Evolutionary conservation across 2,329 filamentous ascomycete genomes (phyloP).

Genomic region (Cadophora sp.): DNA sequence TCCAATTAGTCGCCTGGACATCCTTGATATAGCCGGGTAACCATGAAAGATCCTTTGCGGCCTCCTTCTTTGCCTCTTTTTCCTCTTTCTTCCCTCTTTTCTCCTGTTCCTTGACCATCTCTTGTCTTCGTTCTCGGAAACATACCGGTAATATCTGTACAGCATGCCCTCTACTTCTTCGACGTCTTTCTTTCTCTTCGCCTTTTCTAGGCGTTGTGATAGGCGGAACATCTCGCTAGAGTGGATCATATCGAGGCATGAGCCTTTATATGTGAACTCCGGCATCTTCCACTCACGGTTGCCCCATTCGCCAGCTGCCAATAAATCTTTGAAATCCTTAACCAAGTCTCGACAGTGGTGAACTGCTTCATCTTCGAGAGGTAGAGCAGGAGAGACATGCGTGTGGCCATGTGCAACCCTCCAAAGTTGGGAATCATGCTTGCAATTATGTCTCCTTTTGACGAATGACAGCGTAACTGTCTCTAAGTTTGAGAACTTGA

Average conservation of each 20-base stretch:
- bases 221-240: neutral
- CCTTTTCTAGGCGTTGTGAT: neutral
- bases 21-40: neutral
- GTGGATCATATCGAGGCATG: neutral
- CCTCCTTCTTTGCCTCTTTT: neutral
- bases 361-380: neutral
- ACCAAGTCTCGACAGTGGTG: neutral
- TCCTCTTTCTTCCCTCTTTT: neutral
- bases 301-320: neutral
- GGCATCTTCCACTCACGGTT: neutral
- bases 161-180: neutral
- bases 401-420: neutral
- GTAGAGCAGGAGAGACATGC: neutral
- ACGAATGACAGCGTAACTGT: neutral
- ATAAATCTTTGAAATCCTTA: neutral
- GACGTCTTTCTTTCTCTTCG: neutral
- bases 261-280: neutral
- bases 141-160: neutral
- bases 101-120: neutral
- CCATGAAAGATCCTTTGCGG: neutral
- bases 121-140: neutral
- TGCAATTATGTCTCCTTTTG: neutral
- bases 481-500: neutral
- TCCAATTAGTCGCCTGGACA: neutral
- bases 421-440: neutral